These are phyloP conservation scores for Cyberlindnera mrakii DNA, from an alignment of 805 yeast genomes.

Conservation along the genomic window DNA sequence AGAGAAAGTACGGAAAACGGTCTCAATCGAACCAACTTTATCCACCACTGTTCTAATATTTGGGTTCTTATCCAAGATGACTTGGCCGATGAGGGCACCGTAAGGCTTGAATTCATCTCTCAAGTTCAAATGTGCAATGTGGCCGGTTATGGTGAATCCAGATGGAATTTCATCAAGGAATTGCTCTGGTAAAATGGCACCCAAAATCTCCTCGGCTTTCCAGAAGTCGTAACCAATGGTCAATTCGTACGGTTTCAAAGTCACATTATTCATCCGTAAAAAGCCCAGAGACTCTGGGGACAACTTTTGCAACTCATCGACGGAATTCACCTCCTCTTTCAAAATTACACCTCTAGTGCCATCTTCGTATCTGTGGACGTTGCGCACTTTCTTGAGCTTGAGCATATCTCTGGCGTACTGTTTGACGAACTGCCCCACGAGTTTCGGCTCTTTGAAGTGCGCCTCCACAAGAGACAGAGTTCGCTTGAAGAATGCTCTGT, in stretches of 20 bases:
- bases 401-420: constrained; percentile 54
- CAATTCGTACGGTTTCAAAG: constrained; percentile 47
- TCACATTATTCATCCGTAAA: constrained; percentile 41
- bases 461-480: constrained; percentile 63
- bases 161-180: constrained; percentile 72
- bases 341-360: constrained; percentile 45
- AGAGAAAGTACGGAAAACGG: constrained; percentile 83
- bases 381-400: constrained; percentile 63
- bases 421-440: constrained; percentile 46
- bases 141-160: constrained; percentile 92
- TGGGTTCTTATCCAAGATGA: constrained; percentile 73
- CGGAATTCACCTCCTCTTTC: constrained; percentile 39
- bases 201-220: constrained; percentile 83
- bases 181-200: constrained; percentile 69
- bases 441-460: constrained; percentile 58
- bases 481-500: constrained; percentile 55
- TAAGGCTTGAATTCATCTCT: constrained; percentile 81
- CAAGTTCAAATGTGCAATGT: constrained; percentile 87
- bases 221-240: constrained; percentile 70
- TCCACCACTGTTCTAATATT: constrained; percentile 85
- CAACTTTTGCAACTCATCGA: constrained; percentile 34
- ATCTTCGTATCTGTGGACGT: constrained; percentile 44
- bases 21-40: constrained; percentile 80
- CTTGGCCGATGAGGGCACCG: constrained; percentile 78
- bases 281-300: constrained; percentile 37